Conservation (phyloP, 176 grass and related monocot species). For the Musa schizocarpa region DNA sequence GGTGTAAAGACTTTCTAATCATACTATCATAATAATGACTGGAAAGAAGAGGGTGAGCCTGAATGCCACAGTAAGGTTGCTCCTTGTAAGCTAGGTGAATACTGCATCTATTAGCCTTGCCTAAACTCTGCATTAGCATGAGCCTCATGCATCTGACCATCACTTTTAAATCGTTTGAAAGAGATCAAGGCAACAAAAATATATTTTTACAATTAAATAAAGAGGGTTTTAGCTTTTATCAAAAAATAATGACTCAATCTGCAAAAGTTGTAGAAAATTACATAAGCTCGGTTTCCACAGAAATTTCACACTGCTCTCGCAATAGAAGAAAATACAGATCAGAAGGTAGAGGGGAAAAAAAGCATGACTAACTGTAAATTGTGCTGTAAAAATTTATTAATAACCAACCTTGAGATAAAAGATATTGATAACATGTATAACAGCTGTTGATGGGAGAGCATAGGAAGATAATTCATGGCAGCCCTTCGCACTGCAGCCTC, state of each 20-base stretch:
- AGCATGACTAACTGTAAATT: background rate
- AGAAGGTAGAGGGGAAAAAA: background rate
- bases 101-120: too few species aligned
- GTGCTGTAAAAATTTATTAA: background rate
- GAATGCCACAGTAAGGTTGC: too few species aligned
- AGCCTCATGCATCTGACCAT: too few species aligned
- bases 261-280: background rate
- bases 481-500: constrained; percentile 91
- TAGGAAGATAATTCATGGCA: constrained; percentile 95
- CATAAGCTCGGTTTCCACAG: background rate
- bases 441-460: constrained; percentile 98
- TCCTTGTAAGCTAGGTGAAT: too few species aligned
- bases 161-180: background rate
- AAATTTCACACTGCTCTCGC: background rate
- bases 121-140: too few species aligned
- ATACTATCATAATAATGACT: too few species aligned
- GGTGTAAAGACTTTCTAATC: too few species aligned
- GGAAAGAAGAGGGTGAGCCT: too few species aligned
- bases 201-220: background rate
- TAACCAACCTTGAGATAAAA: constrained; percentile 77
- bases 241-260: background rate
- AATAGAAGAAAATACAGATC: background rate
- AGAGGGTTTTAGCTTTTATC: background rate
- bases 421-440: constrained; percentile 88
- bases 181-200: background rate